These are phyloP conservation scores for Geosmithia morbida DNA, from an alignment of 2,329 filamentous ascomycete genomes.

Conservation along the genomic window DNA sequence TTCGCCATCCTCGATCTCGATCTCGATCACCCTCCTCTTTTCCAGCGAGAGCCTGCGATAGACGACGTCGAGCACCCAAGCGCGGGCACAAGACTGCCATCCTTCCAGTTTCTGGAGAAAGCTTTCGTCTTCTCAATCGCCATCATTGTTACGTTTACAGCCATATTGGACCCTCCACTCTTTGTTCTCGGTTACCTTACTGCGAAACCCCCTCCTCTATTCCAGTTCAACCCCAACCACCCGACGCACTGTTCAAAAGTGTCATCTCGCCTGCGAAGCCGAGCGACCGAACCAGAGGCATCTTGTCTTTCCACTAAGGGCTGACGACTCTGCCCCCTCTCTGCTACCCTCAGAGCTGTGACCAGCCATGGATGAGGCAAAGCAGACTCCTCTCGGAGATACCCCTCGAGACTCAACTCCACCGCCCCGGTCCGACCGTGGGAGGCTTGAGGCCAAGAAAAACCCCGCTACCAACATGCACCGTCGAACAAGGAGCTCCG, in stretches of 20 bases:
- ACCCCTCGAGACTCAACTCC: constrained; percentile 27
- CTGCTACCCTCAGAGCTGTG: constrained; percentile 12
- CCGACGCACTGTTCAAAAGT: not conserved
- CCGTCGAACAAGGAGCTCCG: constrained; percentile 18
- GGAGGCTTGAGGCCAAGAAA: constrained; percentile 24
- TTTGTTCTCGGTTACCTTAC: constrained; percentile 5
- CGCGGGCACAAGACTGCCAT: not conserved
- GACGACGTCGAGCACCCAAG: not conserved
- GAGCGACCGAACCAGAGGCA: not conserved
- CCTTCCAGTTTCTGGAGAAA: not conserved
- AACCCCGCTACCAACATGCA: constrained; percentile 14
- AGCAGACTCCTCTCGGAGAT: constrained; percentile 14
- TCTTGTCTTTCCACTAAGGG: not conserved
- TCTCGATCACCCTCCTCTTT: not conserved
- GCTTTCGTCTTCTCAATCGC: not conserved
- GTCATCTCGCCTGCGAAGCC: not conserved
- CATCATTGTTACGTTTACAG: constrained; percentile 7
- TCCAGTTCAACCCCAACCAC: not conserved
- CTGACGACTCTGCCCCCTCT: constrained; percentile 9
- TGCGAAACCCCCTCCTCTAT: not conserved
- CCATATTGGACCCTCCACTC: constrained; percentile 11
- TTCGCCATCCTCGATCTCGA: not conserved
- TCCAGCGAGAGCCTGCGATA: not conserved
- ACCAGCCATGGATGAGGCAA: constrained; percentile 16
- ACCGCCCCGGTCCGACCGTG: constrained; percentile 27